Base-by-base conservation (phyloP, 2,329 filamentous ascomycete genomes). In the Trichoderma endophyticum region DNA sequence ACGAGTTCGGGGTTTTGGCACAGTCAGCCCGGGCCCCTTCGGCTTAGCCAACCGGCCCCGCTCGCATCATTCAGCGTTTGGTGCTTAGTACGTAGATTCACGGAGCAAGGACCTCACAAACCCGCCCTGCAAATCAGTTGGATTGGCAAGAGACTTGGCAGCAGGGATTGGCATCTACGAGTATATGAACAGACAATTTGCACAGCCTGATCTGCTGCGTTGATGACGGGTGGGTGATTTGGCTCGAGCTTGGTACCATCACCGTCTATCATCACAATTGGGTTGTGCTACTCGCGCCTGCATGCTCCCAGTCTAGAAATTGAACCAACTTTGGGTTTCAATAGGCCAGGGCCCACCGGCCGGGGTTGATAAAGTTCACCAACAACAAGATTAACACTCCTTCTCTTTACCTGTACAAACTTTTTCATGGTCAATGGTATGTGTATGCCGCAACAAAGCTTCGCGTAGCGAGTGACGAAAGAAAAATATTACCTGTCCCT, bases 11-110 rank as follows among this genome's bases (percentile, higher is more conserved):
- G 21, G 11, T 24, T 54, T 21, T 36, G 60, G 59, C 30, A 71
- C 68, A 71, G 68, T 71, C 68, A 71, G 68, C 68, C 68, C 68
- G 51, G 60, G 39, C 26, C 26, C 43, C 51, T 18, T 59, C 68
- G 60, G 68, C 68, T 70, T 64, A 71, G 43, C 59, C 60, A 39
- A 24, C 32, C 60, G 60, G 60, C 68, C 68, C 68, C 66, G 66
- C 66, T 14, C 30, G 21, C 57, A 34, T 60, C 57, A n/a, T 51
- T 11, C 32, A n/a, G 26, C 32, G 36, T 43, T 24, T 14, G 39
- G 21, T 43, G 34, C 34, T 24, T 61, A 14, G 9, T 61, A 18
- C 26, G 4, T 30, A 11, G 15, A 9, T 59, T 15, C 36, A 30
- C 9, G 14, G 7, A 15, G 34, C 34, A 34, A 60, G 18, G n/a